Percentiles rank a stretch among this genome's conserved stretches.
Conservation (phyloP, 192 early-diverging fungal genomes). For the Backusella macrospora region DNA sequence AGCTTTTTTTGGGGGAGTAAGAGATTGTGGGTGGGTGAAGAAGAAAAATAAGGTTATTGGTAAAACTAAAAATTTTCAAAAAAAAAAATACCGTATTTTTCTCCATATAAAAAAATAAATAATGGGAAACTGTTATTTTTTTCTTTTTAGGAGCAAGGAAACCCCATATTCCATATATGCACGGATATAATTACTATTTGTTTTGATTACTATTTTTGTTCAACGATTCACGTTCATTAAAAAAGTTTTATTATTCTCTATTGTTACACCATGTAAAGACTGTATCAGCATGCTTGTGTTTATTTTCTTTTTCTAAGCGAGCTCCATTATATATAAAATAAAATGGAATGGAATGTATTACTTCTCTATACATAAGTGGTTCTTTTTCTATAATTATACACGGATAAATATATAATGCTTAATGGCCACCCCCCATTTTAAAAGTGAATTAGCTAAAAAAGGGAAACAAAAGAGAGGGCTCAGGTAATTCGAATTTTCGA, state of each 20-base stretch:
- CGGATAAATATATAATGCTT: not conserved
- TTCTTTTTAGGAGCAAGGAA: not conserved
- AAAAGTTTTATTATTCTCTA: too few species aligned
- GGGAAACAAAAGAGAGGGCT: conserved; percentile 10
- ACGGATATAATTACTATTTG: too few species aligned
- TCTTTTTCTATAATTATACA: not conserved
- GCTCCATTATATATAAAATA: too few species aligned
- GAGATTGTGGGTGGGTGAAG: not conserved
- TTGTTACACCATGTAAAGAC: too few species aligned
- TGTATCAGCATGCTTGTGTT: too few species aligned
- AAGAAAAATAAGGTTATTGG: not conserved
- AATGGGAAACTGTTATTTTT: not conserved
- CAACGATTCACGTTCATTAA: too few species aligned
- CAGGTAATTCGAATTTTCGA: conserved; percentile 5
- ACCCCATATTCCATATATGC: too few species aligned
- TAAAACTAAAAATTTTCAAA: not conserved
- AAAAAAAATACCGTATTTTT: not conserved
- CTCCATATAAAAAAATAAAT: not conserved
- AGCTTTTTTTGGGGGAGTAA: not conserved
- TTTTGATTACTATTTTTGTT: too few species aligned
- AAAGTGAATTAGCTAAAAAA: not conserved
- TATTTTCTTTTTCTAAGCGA: too few species aligned
- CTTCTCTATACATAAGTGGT: too few species aligned
- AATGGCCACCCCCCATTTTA: not conserved
- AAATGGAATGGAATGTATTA: too few species aligned